Evolutionary conservation across 352 stramenopile genomes (phyloP).

Genomic region (Pythium folliculosum): DNA sequence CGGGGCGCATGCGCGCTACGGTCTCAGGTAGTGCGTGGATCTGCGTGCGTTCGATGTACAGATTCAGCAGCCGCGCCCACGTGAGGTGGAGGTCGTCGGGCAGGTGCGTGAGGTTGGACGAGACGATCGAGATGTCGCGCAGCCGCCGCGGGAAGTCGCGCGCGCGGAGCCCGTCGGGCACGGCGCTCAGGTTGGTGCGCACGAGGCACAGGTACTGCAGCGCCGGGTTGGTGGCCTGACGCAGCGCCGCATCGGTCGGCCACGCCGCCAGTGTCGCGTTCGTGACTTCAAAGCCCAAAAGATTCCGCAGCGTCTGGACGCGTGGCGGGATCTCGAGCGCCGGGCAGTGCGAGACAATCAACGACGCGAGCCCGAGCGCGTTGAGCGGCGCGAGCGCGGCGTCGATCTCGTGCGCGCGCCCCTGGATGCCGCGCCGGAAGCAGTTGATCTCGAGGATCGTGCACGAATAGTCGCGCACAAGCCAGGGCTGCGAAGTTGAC

Average conservation of each 20-base stretch:
- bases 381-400: conserved; percentile 9
- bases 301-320: conserved; percentile 15
- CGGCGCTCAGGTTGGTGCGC: conserved; percentile 8
- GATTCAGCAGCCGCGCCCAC: conserved; percentile 20
- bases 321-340: conserved; percentile 13
- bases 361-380: neutral
- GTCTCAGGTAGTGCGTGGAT: conserved; percentile 4
- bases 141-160: conserved; percentile 10
- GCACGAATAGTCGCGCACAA: conserved; percentile 24
- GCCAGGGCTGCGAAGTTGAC: conserved; percentile 25
- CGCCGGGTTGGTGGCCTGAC: neutral
- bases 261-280: conserved; percentile 22
- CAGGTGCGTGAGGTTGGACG: conserved; percentile 21
- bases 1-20: conserved; percentile 10
- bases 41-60: conserved; percentile 13
- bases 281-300: conserved; percentile 23
- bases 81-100: conserved; percentile 21
- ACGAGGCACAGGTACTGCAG: conserved; percentile 18
- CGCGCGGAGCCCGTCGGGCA: conserved; percentile 16
- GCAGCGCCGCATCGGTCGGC: conserved; percentile 12
- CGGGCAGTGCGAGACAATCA: conserved; percentile 28
- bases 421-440: conserved; percentile 17
- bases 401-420: conserved; percentile 8
- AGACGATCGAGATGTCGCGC: conserved; percentile 18
- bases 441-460: conserved; percentile 34